A percentile compares a stretch with the other conserved stretches of the same genome.
These are phyloP conservation scores for Cryptococcus deneoformans DNA, from an alignment of 1,284 basidiomycete species.

Conservation along the genomic window DNA sequence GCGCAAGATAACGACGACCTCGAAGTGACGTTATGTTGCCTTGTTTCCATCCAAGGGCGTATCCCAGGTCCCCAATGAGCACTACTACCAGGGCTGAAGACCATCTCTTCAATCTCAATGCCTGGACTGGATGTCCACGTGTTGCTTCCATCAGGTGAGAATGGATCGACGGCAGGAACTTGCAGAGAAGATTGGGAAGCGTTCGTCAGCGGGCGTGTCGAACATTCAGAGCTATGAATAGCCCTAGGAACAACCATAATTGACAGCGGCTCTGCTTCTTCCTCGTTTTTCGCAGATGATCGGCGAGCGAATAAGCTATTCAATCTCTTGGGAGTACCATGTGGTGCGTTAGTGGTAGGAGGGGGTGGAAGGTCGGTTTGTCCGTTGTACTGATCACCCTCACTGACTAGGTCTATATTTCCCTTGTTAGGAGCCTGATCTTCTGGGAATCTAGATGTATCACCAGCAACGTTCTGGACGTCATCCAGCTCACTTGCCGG, in stretches of 20 bases:
- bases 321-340: conserved; percentile 5
- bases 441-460: too few relatives aligned
- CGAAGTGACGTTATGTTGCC: conserved; percentile 16
- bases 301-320: conserved; percentile 21
- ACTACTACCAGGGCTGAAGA: conserved; percentile 22
- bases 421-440: too few relatives aligned
- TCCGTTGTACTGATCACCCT: background rate
- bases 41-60: conserved; percentile 35
- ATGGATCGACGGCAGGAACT: conserved; percentile 16
- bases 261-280: conserved; percentile 2
- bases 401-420: too few relatives aligned
- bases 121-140: conserved; percentile 23
- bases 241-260: background rate
- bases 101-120: conserved; percentile 28
- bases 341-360: background rate
- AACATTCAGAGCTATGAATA: conserved; percentile 4
- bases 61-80: conserved; percentile 31
- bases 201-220: conserved; percentile 8
- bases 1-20: conserved; percentile 21
- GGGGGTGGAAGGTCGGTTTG: conserved; percentile 2
- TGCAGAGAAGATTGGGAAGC: conserved; percentile 22
- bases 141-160: conserved; percentile 11
- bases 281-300: conserved; percentile 12
- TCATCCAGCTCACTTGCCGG: background rate
- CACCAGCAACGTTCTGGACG: too few relatives aligned